Evolutionary conservation across 2,329 filamentous ascomycete genomes (phyloP).

Genomic region (Talaromyces sp.): DNA sequence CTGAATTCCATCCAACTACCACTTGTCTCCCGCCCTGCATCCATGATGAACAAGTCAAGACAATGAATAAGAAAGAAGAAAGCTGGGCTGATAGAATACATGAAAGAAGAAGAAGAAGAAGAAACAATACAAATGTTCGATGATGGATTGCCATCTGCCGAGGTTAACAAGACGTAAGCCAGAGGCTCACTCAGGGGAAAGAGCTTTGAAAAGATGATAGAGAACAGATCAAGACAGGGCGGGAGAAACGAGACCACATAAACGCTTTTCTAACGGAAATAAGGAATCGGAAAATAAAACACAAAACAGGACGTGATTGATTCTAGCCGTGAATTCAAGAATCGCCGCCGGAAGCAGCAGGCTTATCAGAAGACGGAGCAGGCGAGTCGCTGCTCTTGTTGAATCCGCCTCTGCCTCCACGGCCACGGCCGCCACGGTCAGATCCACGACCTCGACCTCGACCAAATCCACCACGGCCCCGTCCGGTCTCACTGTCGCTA

Average conservation of each 20-base stretch:
- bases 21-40: neutral
- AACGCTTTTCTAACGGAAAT: conserved; percentile 11
- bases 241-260: neutral
- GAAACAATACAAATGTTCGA: neutral
- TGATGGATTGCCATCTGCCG: neutral
- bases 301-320: conserved; percentile 1
- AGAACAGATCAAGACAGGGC: neutral
- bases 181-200: conserved; percentile 14
- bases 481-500: conserved; percentile 64
- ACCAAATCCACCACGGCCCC: conserved; percentile 52
- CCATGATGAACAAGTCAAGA: neutral
- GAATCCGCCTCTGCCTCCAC: conserved; percentile 32
- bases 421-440: conserved; percentile 54
- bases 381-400: conserved; percentile 49
- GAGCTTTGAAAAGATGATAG: conserved; percentile 15
- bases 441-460: conserved; percentile 52
- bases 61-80: neutral
- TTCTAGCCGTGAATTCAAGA: conserved; percentile 16
- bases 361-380: conserved; percentile 28
- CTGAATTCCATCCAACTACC: neutral
- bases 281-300: conserved; percentile 15
- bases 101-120: neutral
- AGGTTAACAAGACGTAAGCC: neutral
- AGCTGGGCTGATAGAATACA: neutral
- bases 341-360: conserved; percentile 26